Evolutionary conservation across 257 asterid species (phyloP), one percentile per base, ranked within the genome.

Genomic region (Primulina eburnea): DNA sequence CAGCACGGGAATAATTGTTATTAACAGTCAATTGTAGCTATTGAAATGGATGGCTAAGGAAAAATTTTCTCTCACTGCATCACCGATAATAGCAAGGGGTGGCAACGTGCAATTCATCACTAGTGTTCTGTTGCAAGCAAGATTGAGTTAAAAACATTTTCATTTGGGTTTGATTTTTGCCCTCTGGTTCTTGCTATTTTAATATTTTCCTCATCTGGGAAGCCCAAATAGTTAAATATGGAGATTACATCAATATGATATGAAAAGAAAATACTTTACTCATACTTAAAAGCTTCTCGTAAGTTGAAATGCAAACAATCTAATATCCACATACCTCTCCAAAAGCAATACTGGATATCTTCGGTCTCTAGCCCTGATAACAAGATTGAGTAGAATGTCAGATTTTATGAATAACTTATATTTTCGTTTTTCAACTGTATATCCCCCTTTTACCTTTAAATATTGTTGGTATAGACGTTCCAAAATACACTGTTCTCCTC

Each of bases 391-490:
- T 71, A 55, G 55, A 65, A 33, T 73, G 59, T 76, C 65, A 76
- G 32, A 69, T 55, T 47, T 50, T 69, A 32, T 12, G 21, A 69
- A 70, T 71, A 50, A 57, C 57, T 12, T 21, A 67, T 63, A 26
- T n/a, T 40, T 64, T 56, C 50, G 20, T 60, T 56, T 58, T 12
- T 74, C 24, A 34, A 34, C 40, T 4, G 8, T 50, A 63, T 60
- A 34, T 67, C 43, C 59, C 63, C 26, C 33, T 73, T 60, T 50
- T 81, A 90, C 99, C 99, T 85, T 88, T 93, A 78, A 93, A 93
- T 52, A 93, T 93, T 29, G 95, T 81, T 37, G 99, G 92, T 70
- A 87, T 78, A 40, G 99, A 94, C 78, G 99, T 94, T 77, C 99
- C 99, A 85, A 94, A 90, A 79, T 83, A 94, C 73, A 94, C 99